Evolutionary conservation across 345 rosid genomes (phyloP).

Genomic region (Eucalyptus caleyi): DNA sequence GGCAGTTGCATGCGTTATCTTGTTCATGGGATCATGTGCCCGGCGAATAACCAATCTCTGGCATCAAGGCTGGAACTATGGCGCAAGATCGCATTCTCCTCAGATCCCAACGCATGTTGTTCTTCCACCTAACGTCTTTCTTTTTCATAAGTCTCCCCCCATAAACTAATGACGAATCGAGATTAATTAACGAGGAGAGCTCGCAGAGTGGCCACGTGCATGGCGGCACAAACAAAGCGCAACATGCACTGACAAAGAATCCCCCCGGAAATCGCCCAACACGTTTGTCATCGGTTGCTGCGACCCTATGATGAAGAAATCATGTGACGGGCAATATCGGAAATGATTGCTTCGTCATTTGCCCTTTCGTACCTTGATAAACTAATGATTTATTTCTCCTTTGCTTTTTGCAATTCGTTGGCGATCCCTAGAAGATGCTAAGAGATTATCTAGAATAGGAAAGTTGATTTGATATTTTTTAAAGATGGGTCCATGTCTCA

Average conservation of each 20-base stretch:
- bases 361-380: background rate
- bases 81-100: background rate
- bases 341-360: background rate
- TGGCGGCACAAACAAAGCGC: background rate
- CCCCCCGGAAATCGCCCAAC: background rate
- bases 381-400: background rate
- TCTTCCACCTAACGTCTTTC: background rate
- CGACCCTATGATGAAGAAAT: background rate
- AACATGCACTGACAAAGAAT: background rate
- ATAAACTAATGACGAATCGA: background rate
- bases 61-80: conserved; percentile 7
- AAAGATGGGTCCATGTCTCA: background rate
- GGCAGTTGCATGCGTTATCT: background rate
- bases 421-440: background rate
- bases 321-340: conserved; percentile 8
- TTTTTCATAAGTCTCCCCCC: background rate
- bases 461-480: background rate
- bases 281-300: background rate
- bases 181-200: background rate
- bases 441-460: background rate
- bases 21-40: conserved; percentile 11
- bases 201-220: conserved; percentile 20
- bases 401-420: background rate
- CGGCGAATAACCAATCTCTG: background rate
- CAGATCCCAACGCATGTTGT: conserved; percentile 5